phyloP scores from a whole-genome alignment of 805 yeast genomes.

The Yamadazyma ubonensis region DNA sequence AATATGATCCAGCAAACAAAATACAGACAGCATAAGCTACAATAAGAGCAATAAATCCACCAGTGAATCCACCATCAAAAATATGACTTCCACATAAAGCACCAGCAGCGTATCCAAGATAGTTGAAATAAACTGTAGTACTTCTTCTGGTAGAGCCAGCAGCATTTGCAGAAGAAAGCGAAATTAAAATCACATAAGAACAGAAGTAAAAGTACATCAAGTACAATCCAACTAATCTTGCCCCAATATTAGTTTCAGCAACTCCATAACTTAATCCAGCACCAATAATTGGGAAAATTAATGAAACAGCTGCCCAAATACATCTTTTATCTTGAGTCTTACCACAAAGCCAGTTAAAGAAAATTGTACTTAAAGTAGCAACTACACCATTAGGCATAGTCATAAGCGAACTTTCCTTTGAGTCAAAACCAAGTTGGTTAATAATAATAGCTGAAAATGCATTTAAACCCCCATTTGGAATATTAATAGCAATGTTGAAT shows the following conservation, averaged over 20 bases:
- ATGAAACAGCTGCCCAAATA: constrained; percentile 12
- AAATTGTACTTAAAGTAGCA: constrained; percentile 30
- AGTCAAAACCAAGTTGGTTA: constrained; percentile 23
- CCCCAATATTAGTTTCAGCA: constrained; percentile 18
- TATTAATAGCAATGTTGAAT: constrained; percentile 25
- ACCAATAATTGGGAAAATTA: constrained; percentile 21
- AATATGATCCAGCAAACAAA: constrained; percentile 14
- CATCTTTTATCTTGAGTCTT: constrained; percentile 20
- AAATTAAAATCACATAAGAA: constrained; percentile 27
- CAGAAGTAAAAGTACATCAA: constrained; percentile 34
- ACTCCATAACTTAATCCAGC: constrained; percentile 20
- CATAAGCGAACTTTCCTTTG: constrained; percentile 23
- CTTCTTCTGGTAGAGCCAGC: constrained; percentile 33
- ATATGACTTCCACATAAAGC: constrained; percentile 28
- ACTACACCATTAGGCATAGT: constrained; percentile 27
- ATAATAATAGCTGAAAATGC: constrained; percentile 31
- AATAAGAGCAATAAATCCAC: constrained; percentile 22
- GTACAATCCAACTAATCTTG: constrained; percentile 25
- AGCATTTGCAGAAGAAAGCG: constrained; percentile 29
- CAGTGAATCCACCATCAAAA: constrained; percentile 19
- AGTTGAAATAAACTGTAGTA: constrained; percentile 33
- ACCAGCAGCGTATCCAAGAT: constrained; percentile 31
- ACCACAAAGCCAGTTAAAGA: constrained; percentile 32
- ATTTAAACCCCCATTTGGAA: constrained; percentile 31
- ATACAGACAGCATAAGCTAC: constrained; percentile 21